Percentiles rank a stretch among this genome's conserved stretches.
Conservation (phyloP, 2,329 filamentous ascomycete genomes). For the Trichoderma pleuroti region DNA sequence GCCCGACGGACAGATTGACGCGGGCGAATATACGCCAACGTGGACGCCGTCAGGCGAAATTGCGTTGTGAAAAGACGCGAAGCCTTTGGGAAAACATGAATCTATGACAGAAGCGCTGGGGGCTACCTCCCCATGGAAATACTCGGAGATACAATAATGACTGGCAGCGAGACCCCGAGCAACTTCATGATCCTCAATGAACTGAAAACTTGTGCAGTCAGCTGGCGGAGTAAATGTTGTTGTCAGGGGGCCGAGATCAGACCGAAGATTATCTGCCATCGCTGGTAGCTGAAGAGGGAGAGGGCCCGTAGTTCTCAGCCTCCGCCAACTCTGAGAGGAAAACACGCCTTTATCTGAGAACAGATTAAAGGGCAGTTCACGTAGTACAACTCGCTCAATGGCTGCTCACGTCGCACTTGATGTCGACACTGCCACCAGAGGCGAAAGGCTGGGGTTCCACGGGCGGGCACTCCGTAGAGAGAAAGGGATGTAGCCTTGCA, state of each 20-base stretch:
- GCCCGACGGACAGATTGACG: not conserved
- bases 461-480: too few species aligned
- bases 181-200: accelerated
- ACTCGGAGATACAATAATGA: too few species aligned
- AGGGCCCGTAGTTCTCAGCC: not conserved
- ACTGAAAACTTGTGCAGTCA: not conserved
- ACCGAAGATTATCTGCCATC: not conserved
- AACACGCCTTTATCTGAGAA: not conserved
- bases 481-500: too few species aligned
- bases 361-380: accelerated
- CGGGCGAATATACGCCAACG: not conserved
- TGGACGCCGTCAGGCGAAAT: not conserved
- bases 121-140: too few species aligned
- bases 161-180: not conserved
- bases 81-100: not conserved
- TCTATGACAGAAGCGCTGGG: not conserved
- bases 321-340: not conserved
- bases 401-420: not conserved
- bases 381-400: not conserved
- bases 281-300: not conserved
- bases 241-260: not conserved
- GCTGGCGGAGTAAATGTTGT: not conserved
- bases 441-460: not conserved
- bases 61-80: not conserved
- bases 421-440: not conserved